Evolutionary conservation across 352 stramenopile species (phyloP), one percentile per base, ranked within the genome.

Genomic region (Phytophthora boehmeriae): DNA sequence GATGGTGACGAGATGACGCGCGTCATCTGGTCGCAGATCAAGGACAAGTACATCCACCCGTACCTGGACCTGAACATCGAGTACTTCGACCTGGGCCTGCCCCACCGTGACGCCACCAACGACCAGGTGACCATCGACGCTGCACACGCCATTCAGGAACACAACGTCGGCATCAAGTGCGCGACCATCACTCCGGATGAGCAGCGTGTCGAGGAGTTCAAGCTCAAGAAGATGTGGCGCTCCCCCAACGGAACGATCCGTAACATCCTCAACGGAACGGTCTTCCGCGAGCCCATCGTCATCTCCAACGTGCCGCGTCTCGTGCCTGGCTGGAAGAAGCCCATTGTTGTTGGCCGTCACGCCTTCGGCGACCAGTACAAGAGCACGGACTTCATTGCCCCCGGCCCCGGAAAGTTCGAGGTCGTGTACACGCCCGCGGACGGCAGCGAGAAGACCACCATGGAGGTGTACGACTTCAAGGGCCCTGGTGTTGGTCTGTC

Each of bases 121-220:
- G 85, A 94, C 55, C 68, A 89, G 60, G 80, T 94, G 39, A 94
- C 85, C 8, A n/a, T 92, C 17, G 85, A 91, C 54, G 85, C 85
- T 35, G 85, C 85, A 5, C 74, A 84, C 65, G 83, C 85, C 42
- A 94, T 94, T 64, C 53, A 83, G 50, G 53, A 77, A 53, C 63
- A 86, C 72, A 76, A 89, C 60, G 80, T 89, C 3, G 85, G 83
- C 46, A 91, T 92, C 63, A 94, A 94, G 66, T 94, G 85, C 66
- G 85, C 85, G 19, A 94, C 85, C 55, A 94, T 94, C 71, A 94
- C 85, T 25, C 85, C 85, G 1, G 85, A 94, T 59, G 85, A 94
- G 72, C 74, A 86, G 63, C 82, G 85, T 46, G 73, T 94, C 23
- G 67, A 86, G 54, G 85, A 93, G 60, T 88, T 90, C 44, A 84